Evolutionary conservation across 305 asterid genomes (phyloP), one percentile per base, ranked within the genome.

Genomic region (Fraxinus ornus): DNA sequence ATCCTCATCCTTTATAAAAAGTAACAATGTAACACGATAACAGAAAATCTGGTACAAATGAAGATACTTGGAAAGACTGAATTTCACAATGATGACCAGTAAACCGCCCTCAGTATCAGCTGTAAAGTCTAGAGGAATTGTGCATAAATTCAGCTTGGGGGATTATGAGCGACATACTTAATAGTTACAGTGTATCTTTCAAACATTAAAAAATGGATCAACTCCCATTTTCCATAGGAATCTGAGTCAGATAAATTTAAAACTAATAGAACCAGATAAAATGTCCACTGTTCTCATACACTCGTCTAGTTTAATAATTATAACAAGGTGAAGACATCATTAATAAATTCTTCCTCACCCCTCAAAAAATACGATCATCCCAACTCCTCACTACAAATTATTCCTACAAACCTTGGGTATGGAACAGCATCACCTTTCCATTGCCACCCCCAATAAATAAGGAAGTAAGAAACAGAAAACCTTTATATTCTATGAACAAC

Each of bases 221-320:
- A 32, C 62, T 60, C 66, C 66, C 2, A 55, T 55, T 55, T 55
- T 5, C 2, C 64, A n/a, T 55, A 5, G 66, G n/a, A 55, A n/a
- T n/a, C 24, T 6, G 12, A 55, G 66, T n/a, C 10, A 0, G 3
- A 74, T 8, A 21, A 36, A 32, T 80, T 78, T 60, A 81, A 17
- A 52, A 78, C 19, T 75, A 78, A 60, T 76, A 52, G 55, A 62
- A 79, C 49, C 41, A 44, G 75, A 68, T 70, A 76, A 71, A 22
- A 77, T 47, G 57, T 82, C 21, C 41, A 5, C 32, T 55, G 28
- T 7, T 22, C 74, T 71, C 3, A 17, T 22, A 49, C 1, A 36
- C 24, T 26, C 35, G 47, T 37, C 60, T 19, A 35, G 35, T 73
- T 19, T 8, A 36, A 28, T 44, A 73, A 32, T 44, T 64, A 1